Conservation (phyloP, 306 rosid species). For the Prinsepia uniflora region DNA sequence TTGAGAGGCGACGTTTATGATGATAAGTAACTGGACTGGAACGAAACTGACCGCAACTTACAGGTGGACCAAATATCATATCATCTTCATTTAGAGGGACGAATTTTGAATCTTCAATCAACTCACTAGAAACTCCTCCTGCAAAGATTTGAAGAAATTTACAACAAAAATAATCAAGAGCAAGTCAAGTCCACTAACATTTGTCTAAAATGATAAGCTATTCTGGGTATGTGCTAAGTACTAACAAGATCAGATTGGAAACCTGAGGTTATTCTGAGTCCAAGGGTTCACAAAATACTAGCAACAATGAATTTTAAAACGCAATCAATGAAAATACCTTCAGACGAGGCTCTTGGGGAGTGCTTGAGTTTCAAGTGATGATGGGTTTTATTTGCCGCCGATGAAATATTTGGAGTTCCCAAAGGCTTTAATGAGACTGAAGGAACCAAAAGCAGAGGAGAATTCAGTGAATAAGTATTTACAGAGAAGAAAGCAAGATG, state of each 20-base stretch:
- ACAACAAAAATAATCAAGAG: background rate
- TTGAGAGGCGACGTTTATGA: background rate
- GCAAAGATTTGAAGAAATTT: conserved; percentile 19
- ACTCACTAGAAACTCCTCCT: conserved; percentile 68
- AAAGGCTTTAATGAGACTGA: conserved; percentile 17
- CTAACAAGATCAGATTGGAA: background rate
- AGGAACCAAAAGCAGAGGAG: conserved; percentile 18
- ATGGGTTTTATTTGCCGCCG: conserved; percentile 21
- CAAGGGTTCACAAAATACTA: background rate
- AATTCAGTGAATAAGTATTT: conserved; percentile 18
- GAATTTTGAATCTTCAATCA: conserved; percentile 79
- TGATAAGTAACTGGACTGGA: background rate
- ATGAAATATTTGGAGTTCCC: conserved; percentile 20
- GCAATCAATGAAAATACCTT: conserved; percentile 37
- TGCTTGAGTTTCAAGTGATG: conserved; percentile 40
- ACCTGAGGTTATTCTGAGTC: background rate
- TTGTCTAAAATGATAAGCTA: background rate
- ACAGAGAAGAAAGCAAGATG: conserved; percentile 19
- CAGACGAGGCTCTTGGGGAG: conserved; percentile 43
- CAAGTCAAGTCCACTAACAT: background rate
- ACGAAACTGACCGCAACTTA: conserved; percentile 89
- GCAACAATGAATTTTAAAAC: background rate
- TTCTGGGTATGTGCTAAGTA: background rate
- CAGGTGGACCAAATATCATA: conserved; percentile 85
- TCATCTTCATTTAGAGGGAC: conserved; percentile 80